Evolutionary conservation across 805 yeast genomes (phyloP).

Genomic region (Cyberlindnera nakhonratchasimensis): DNA sequence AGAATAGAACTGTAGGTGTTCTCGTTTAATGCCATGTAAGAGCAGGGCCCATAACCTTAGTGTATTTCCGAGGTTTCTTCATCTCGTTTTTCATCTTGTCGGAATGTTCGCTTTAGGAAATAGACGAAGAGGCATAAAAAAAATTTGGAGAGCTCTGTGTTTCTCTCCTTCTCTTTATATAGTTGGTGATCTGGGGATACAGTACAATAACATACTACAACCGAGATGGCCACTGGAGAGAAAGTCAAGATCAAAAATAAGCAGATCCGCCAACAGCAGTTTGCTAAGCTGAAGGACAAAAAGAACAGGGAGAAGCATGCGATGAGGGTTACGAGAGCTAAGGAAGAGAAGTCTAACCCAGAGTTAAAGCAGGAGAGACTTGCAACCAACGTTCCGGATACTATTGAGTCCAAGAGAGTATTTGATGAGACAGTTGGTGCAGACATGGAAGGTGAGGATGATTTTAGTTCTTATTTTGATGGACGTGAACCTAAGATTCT

Average conservation of each 20-base stretch:
- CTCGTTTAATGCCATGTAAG: no score
- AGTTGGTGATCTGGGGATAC: no score
- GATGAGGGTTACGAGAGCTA: constrained; percentile 77
- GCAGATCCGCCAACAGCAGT: constrained; percentile 73
- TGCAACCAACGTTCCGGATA: constrained; percentile 27
- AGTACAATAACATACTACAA: no score
- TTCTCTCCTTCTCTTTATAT: not conserved
- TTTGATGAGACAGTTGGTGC: constrained; percentile 28
- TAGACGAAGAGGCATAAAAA: no score
- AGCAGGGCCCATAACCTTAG: no score
- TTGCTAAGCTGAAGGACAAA: constrained; percentile 69
- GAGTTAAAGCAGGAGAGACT: constrained; percentile 78
- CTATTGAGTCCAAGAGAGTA: constrained; percentile 29
- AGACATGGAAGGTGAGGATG: constrained; percentile 30
- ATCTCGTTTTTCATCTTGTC: no score
- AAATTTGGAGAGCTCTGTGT: constrained; percentile 5
- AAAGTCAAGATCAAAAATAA: constrained; percentile 60
- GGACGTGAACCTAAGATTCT: constrained; percentile 69
- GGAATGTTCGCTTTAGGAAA: no score
- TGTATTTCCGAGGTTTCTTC: no score
- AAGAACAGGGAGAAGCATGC: constrained; percentile 74
- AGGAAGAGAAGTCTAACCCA: constrained; percentile 81
- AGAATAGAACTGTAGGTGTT: not conserved
- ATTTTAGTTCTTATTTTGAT: constrained; percentile 28
- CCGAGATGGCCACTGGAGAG: constrained; percentile 29